Percentiles rank a stretch among this genome's conserved stretches.
These are phyloP conservation scores for Rhodotorula sp. DNA, from an alignment of 1,284 basidiomycete species.

Conservation along the genomic window DNA sequence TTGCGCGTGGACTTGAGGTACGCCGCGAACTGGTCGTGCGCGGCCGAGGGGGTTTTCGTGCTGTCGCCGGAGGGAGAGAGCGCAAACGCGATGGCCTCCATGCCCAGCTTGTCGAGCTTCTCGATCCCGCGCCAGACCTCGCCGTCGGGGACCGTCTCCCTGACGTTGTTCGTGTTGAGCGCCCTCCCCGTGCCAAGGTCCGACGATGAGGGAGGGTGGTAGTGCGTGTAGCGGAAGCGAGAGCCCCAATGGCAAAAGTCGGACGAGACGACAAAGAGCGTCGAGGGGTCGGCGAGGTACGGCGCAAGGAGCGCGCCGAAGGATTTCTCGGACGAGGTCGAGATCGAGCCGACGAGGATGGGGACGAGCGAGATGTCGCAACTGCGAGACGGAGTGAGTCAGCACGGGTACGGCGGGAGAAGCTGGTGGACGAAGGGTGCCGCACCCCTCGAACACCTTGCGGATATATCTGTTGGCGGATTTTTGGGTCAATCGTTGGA, in stretches of 20 bases:
- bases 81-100: constrained; percentile 67
- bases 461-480: constrained; percentile 64
- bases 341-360: constrained; percentile 84
- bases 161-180: constrained; percentile 10
- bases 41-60: constrained; percentile 48
- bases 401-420: constrained; percentile 4
- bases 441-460: constrained; percentile 79
- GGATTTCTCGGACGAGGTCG: constrained; percentile 60
- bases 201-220: constrained; percentile 5
- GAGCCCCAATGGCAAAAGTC: constrained; percentile 97
- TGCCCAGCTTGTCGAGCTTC: constrained; percentile 74
- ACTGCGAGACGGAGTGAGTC: not conserved
- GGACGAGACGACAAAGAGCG: constrained; percentile 86
- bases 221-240: constrained; percentile 31
- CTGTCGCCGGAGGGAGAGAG: constrained; percentile 50
- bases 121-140: constrained; percentile 63
- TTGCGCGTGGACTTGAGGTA: constrained; percentile 86
- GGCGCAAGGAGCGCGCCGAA: constrained; percentile 76
- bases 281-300: constrained; percentile 73
- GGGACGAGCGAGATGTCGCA: constrained; percentile 85
- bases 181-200: not conserved
- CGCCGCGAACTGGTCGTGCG: constrained; percentile 66
- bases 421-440: too few relatives aligned
- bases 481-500: constrained; percentile 49
- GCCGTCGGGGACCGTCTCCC: constrained; percentile 3